phyloP scores from a whole-genome alignment of 2,329 filamentous ascomycete species.

The Cryoendolithus antarcticus region DNA sequence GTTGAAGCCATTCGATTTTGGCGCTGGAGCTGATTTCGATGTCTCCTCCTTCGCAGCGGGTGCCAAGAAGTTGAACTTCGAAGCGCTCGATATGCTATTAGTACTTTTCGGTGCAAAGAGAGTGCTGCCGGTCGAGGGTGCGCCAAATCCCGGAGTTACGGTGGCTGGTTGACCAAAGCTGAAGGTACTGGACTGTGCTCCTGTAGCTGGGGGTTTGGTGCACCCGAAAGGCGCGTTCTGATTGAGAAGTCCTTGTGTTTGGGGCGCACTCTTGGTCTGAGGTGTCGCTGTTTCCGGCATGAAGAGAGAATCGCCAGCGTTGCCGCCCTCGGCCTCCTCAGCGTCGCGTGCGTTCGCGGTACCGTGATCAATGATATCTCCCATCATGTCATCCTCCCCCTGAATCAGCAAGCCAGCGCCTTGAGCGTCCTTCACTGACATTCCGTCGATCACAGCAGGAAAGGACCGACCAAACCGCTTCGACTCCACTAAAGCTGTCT shows the following conservation, averaged over 20 bases:
- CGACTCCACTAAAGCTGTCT: slow-evolving; percentile 37
- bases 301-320: slow-evolving; percentile 27
- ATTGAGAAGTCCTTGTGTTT: neutral
- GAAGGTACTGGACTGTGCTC: slow-evolving; percentile 1
- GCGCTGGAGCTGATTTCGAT: neutral
- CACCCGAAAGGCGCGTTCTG: slow-evolving; percentile 1
- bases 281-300: slow-evolving; percentile 21
- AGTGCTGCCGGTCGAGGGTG: neutral
- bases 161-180: slow-evolving; percentile 3
- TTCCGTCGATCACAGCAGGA: slow-evolving; percentile 45
- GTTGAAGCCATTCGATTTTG: neutral
- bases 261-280: neutral
- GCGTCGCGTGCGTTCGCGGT: slow-evolving; percentile 1
- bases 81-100: neutral
- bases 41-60: too few species aligned
- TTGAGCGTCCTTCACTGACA: slow-evolving; percentile 40
- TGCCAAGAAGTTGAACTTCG: too few species aligned
- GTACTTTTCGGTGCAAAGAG: too few species aligned
- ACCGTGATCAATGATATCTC: slow-evolving; percentile 9
- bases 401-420: slow-evolving; percentile 38
- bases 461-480: slow-evolving; percentile 45
- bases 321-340: slow-evolving; percentile 20
- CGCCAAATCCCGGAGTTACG: neutral
- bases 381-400: slow-evolving; percentile 21
- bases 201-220: slow-evolving; percentile 4